A percentile compares a stretch with the other conserved stretches of the same genome.
Evolutionary conservation across 352 stramenopile genomes (phyloP).

Genomic region (Phytophthora cajani): DNA sequence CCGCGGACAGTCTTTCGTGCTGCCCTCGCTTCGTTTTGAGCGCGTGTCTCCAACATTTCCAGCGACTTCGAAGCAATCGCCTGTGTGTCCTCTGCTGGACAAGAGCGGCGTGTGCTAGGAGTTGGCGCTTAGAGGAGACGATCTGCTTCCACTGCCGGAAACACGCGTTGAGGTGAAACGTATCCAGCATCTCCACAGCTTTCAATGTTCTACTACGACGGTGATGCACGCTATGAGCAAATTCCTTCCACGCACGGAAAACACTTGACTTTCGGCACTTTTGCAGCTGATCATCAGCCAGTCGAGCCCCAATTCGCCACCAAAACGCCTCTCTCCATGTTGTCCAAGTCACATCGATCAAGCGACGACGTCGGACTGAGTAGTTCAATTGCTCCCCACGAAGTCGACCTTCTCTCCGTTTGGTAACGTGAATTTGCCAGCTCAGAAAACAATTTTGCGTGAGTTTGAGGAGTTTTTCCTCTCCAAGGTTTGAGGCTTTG

Average conservation of each 20-base stretch:
- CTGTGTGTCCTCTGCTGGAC: background rate
- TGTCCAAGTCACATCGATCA: conserved; percentile 17
- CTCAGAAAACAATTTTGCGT: conserved; percentile 2
- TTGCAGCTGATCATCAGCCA: conserved; percentile 24
- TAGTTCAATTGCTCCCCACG: conserved; percentile 16
- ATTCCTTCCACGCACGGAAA: conserved; percentile 35
- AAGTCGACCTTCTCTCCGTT: conserved; percentile 3
- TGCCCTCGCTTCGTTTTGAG: conserved; percentile 25
- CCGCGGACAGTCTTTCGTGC: conserved; percentile 16
- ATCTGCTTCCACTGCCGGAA: conserved; percentile 34
- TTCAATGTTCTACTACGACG: conserved; percentile 4
- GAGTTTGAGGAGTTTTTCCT: background rate
- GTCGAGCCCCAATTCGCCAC: conserved; percentile 1
- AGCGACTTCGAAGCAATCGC: conserved; percentile 9
- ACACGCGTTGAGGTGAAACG: conserved; percentile 12
- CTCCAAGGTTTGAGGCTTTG: conserved; percentile 1
- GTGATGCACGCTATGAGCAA: conserved; percentile 4
- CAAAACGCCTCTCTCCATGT: conserved; percentile 31
- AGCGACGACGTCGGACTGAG: background rate
- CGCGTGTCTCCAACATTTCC: conserved; percentile 26
- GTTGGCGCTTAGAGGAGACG: conserved; percentile 3
- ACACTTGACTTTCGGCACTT: conserved; percentile 7
- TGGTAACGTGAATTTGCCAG: conserved; percentile 9
- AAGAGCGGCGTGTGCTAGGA: background rate
- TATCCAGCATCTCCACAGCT: conserved; percentile 14